Percentiles rank a stretch among this genome's conserved stretches.
These are phyloP conservation scores for Pichia manshurica DNA, from an alignment of 805 yeast species.

Conservation along the genomic window DNA sequence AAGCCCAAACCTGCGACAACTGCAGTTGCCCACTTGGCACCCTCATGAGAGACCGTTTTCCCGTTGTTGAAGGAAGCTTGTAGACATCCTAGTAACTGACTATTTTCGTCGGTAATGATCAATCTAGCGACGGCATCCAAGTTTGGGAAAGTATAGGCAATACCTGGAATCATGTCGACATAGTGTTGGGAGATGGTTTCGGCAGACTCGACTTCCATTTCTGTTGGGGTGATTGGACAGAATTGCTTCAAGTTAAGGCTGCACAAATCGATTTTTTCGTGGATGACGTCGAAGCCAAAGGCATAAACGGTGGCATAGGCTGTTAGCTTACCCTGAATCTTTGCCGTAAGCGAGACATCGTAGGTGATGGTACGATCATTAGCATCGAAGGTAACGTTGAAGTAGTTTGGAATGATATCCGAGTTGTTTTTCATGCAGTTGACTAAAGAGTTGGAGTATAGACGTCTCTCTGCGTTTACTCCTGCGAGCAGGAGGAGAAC, in stretches of 20 bases:
- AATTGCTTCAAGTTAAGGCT: slow-evolving; percentile 71
- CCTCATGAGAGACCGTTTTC: slow-evolving; percentile 71
- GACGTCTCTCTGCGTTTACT: slow-evolving; percentile 29
- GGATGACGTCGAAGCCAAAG: slow-evolving; percentile 72
- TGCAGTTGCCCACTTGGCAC: slow-evolving; percentile 93
- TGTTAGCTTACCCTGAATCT: slow-evolving; percentile 55
- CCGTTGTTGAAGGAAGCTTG: slow-evolving; percentile 73
- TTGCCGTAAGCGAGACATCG: slow-evolving; percentile 63
- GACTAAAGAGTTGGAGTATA: slow-evolving; percentile 71
- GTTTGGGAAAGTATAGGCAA: slow-evolving; percentile 83
- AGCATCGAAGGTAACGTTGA: slow-evolving; percentile 73
- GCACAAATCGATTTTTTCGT: slow-evolving; percentile 58
- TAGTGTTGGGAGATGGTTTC: slow-evolving; percentile 49
- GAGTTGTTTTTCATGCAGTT: slow-evolving; percentile 77
- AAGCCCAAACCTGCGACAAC: slow-evolving; percentile 85
- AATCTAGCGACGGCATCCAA: slow-evolving; percentile 74
- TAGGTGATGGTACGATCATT: slow-evolving; percentile 62
- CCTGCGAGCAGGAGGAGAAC: slow-evolving; percentile 1
- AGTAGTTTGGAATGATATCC: slow-evolving; percentile 63
- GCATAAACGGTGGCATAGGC: slow-evolving; percentile 78
- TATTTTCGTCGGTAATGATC: slow-evolving; percentile 31
- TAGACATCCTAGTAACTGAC: slow-evolving; percentile 58
- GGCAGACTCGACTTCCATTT: slow-evolving; percentile 67
- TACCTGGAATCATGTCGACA: slow-evolving; percentile 64
- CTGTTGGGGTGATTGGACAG: slow-evolving; percentile 83